Base-by-base conservation (phyloP, 805 yeast species). In the Candida loeiensis region DNA sequence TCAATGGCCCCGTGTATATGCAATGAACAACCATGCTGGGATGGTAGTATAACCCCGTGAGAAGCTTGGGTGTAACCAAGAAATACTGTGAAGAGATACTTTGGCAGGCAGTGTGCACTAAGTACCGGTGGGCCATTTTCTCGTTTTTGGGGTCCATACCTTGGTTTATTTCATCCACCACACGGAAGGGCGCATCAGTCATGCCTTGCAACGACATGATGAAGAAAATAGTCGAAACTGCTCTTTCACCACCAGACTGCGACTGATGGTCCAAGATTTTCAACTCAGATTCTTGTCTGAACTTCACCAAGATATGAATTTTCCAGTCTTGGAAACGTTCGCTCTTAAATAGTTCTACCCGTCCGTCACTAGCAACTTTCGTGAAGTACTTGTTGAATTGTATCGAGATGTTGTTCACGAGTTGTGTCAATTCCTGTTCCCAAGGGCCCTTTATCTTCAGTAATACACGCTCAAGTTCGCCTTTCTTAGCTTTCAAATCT, bases 121-220 rank as follows among this genome's bases (percentile, higher is more conserved):
- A 80, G 46, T 86, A 77, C 46, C 77, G 76, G 57, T 91, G 96
- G 2, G 93, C 90, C 64, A 78, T 72, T 46, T 90, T 77, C 61
- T 93, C 99, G 55, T 93, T 93, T 45, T 77, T 77, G 9, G 95
- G 85, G 64, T 93, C 99, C 98, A 93, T 90, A 49, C 99, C 99
- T 65, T 93, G 99, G 58, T 93, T 93, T 46, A 93, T 95, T 68
- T 93, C 99, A 63, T 93, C 99, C 6, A 93, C 96, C 2, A 91
- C 90, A 55, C 98, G 71, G 55, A 93, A 88, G 7, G 99, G 98
- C 0, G 96, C 87, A 20, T 76, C 74, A 0, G 97, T 82, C 42
- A 85, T 71, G 8, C 89, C 91, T 64, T 93, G 99, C 46, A 93
- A 68, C 1, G 98, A 82, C 71, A 93, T 85, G 55, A 93, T 76